phyloP scores from a whole-genome alignment of 2,329 filamentous ascomycete genomes.

The Xylaria sp. region DNA sequence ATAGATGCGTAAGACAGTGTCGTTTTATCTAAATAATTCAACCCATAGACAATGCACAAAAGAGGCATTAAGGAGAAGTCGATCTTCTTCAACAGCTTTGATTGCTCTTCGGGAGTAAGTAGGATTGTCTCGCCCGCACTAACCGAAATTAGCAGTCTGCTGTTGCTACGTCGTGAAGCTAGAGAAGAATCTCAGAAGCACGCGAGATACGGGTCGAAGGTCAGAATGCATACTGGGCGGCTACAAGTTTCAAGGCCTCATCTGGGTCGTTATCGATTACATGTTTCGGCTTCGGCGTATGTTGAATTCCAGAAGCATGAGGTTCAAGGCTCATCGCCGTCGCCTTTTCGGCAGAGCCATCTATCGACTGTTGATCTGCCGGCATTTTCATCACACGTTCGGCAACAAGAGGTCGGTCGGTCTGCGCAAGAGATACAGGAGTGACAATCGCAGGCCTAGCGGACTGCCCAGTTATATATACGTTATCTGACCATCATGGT shows the following conservation, averaged over 20 bases:
- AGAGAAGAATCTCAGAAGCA: not conserved
- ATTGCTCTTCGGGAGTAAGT: conserved; percentile 54
- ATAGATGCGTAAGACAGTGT: conserved; percentile 60
- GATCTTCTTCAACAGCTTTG: conserved; percentile 56
- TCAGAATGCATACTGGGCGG: conserved; percentile 38
- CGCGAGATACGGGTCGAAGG: not conserved
- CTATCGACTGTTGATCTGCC: conserved; percentile 4
- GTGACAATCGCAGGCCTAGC: not conserved
- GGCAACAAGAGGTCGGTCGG: not conserved
- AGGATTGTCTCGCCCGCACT: conserved; percentile 50
- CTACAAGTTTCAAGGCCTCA: conserved; percentile 55
- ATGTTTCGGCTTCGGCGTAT: conserved; percentile 50
- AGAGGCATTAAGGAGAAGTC: conserved; percentile 60
- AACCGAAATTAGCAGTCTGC: conserved; percentile 6
- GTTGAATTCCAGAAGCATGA: conserved; percentile 18
- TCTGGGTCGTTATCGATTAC: conserved; percentile 55
- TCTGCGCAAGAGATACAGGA: not conserved
- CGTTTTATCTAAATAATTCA: conserved; percentile 65
- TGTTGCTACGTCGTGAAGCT: not conserved
- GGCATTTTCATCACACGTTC: conserved; percentile 17
- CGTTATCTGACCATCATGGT: conserved; percentile 5
- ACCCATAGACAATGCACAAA: conserved; percentile 66
- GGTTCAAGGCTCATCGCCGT: conserved; percentile 25
- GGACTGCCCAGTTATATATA: conserved; percentile 11
- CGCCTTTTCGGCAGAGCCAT: conserved; percentile 37